Evolutionary conservation across 345 rosid genomes (phyloP), one percentile per base, ranked within the genome.

Genomic region (Syzygium grande): DNA sequence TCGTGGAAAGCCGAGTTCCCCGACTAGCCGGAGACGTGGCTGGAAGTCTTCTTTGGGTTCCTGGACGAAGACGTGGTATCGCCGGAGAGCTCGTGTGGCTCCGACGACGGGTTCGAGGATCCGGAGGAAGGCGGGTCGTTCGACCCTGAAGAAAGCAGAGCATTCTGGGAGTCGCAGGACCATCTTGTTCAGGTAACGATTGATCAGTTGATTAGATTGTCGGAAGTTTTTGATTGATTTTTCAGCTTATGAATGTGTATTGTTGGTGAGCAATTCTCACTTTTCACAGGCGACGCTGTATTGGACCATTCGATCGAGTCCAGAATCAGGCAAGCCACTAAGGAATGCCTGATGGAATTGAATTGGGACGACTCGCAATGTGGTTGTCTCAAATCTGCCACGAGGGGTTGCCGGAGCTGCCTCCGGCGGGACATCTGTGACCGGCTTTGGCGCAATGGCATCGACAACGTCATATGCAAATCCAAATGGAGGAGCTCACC

Each of bases 401-500:
- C 84, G 85, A 95, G 93, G 52, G 92, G 87, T 29, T 96, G 99
- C 90, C 92, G 97, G 93, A 86, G 87, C 61, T 95, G 97, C 85
- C 86, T 93, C 90, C 92, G 90, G 85, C 89, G 90, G 27, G 94
- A 94, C 49, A 84, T 97, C 52, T 90, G 94, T 51, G 10, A 87
- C 84, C 89, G 91, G 87, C 98, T 96, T 61, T 93, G 91, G 89
- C 91, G 87, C 58, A 85, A 85, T 46, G 99, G 98, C 43, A 94
- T 90, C 86, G 87, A 94, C 87, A 94, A 94, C 61, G 90, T 90
- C 88, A 90, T 94, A 73, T 93, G 97, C 91, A 94, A 93, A 86
- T 97, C 99, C 25, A 95, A 95, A 88, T 96, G 99, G 99, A 95
- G 88, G 92, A 94, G 96, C 89, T 90, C 95, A 43, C 90, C 88